These are phyloP conservation scores for Solanum piurae DNA, from an alignment of 257 asterid species.

Conservation along the genomic window DNA sequence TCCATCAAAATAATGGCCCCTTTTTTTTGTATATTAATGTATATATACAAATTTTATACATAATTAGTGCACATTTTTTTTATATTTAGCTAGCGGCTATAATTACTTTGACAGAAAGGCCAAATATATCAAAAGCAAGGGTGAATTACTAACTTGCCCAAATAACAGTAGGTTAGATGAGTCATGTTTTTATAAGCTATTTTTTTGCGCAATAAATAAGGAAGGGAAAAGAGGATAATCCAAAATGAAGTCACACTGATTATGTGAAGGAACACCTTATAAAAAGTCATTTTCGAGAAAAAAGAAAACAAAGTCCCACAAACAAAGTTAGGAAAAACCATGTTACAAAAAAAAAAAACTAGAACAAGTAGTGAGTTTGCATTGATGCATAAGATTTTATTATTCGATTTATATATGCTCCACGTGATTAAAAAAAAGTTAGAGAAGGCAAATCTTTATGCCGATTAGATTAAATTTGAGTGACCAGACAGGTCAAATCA, in stretches of 20 bases:
- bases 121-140: not conserved
- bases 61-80: not conserved
- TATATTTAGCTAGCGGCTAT: not conserved
- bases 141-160: not conserved
- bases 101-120: not conserved
- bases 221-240: not conserved
- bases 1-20: not conserved
- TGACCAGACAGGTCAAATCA: too few relatives aligned
- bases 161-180: not conserved
- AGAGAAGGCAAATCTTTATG: not conserved
- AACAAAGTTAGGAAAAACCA: not conserved
- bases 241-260: not conserved
- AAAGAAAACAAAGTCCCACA: not conserved
- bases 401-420: not conserved
- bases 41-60: not conserved
- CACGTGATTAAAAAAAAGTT: not conserved
- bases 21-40: not conserved
- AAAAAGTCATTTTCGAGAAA: not conserved
- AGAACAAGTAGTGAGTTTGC: not conserved
- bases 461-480: not conserved
- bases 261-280: not conserved
- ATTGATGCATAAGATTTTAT: not conserved
- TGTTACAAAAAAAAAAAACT: not conserved
- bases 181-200: not conserved
- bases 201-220: not conserved